Percentiles rank a stretch among this genome's conserved stretches.
These are phyloP conservation scores for Schizothecium vesticola DNA, from an alignment of 495 filamentous ascomycete species.

Conservation along the genomic window DNA sequence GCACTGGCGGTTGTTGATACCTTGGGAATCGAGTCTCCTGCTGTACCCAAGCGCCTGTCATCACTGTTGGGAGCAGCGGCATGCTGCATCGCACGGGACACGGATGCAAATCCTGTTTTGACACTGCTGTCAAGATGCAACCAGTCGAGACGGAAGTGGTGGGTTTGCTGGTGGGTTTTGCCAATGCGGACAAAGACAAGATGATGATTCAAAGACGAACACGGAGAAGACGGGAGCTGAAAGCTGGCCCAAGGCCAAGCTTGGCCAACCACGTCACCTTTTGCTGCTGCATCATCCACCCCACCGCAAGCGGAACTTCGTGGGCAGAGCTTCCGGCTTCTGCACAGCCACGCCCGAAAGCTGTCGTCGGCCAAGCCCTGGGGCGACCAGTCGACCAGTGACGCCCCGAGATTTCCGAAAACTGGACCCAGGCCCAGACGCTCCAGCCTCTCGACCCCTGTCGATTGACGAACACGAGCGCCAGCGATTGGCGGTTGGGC, in stretches of 20 bases:
- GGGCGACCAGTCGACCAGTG: neutral
- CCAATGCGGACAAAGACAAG: neutral
- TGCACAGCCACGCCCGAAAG: no score
- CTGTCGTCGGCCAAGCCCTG: neutral
- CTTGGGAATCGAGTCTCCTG: no score
- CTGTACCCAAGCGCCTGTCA: no score
- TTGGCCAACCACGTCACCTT: neutral
- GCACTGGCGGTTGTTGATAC: no score
- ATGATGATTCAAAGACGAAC: neutral
- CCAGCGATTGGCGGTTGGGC: neutral
- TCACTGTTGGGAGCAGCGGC: neutral
- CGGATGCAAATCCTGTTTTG: neutral
- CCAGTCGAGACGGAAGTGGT: neutral
- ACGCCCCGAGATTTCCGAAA: neutral
- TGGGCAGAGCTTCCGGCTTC: neutral
- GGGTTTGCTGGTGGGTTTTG: no score
- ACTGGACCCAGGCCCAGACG: neutral
- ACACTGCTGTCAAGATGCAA: neutral
- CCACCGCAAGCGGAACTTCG: neutral
- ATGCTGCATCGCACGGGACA: neutral
- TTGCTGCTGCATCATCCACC: neutral
- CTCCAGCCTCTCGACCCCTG: neutral
- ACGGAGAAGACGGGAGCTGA: neutral
- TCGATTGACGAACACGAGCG: neutral
- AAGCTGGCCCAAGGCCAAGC: neutral